phyloP scores from a whole-genome alignment of 2,329 filamentous ascomycete species.

The Botrytis porri region DNA sequence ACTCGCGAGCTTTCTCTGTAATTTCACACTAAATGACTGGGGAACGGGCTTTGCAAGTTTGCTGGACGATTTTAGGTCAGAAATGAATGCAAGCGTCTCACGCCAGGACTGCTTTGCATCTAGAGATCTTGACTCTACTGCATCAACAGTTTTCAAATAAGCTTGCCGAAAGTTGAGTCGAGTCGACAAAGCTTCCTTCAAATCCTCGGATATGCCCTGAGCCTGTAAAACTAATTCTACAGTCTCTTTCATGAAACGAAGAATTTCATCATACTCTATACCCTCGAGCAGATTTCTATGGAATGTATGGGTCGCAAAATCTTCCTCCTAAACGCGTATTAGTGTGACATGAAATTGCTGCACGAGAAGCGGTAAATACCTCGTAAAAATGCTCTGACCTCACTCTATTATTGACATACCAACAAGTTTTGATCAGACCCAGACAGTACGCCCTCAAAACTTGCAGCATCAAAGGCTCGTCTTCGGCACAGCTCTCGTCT shows the following conservation, averaged over 20 bases:
- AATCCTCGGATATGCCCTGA: slow-evolving; percentile 37
- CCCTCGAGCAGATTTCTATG: slow-evolving; percentile 71
- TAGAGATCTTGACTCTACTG: slow-evolving; percentile 48
- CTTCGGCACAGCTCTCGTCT: slow-evolving; percentile 29
- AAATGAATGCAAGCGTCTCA: slow-evolving; percentile 45
- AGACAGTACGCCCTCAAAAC: slow-evolving; percentile 84
- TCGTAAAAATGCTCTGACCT: slow-evolving; percentile 88
- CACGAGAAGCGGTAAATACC: slow-evolving; percentile 45
- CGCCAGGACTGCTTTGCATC: slow-evolving; percentile 44
- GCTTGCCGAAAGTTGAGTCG: slow-evolving; percentile 65
- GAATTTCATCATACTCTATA: slow-evolving; percentile 48
- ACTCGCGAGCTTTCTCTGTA: slow-evolving; percentile 88
- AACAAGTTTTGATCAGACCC: slow-evolving; percentile 77
- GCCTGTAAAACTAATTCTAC: slow-evolving; percentile 27
- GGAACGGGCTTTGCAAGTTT: slow-evolving; percentile 62
- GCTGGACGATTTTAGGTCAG: slow-evolving; percentile 57
- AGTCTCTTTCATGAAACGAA: slow-evolving; percentile 39
- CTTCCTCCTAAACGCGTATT: slow-evolving; percentile 69
- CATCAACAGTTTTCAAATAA: slow-evolving; percentile 55
- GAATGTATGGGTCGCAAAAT: slow-evolving; percentile 92
- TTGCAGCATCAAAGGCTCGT: slow-evolving; percentile 52
- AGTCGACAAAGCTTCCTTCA: slow-evolving; percentile 54
- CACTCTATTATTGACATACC: slow-evolving; percentile 73
- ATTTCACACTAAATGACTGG: slow-evolving; percentile 82
- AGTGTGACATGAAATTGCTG: neutral